Conservation (phyloP, 768 basidiomycete genomes). For the Hebeloma cylindrosporum region DNA sequence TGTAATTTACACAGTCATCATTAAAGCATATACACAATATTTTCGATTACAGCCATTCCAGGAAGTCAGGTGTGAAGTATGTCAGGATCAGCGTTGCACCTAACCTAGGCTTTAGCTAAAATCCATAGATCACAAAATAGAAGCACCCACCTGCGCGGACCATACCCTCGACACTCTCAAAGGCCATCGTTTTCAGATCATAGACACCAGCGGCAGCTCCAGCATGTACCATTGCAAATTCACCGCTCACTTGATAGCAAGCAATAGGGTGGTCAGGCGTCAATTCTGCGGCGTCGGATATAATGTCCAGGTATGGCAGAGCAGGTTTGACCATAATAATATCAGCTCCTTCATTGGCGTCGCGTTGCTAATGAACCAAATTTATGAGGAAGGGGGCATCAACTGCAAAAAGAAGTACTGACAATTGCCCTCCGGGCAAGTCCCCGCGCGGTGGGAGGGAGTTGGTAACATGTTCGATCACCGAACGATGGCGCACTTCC, state of each 20-base stretch:
- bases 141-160: slow-evolving; percentile 75
- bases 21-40: not conserved
- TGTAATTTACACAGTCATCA: no score
- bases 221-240: slow-evolving; percentile 96
- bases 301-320: slow-evolving; percentile 94
- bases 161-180: slow-evolving; percentile 91
- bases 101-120: slow-evolving; percentile 25
- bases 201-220: slow-evolving; percentile 95
- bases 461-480: slow-evolving; percentile 96
- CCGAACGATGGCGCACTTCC: slow-evolving; percentile 95
- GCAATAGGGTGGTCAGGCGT: slow-evolving; percentile 90
- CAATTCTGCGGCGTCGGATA: slow-evolving; percentile 81
- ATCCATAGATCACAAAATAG: not conserved
- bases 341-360: slow-evolving; percentile 89
- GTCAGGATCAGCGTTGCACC: slow-evolving; percentile 88
- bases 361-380: slow-evolving; percentile 65
- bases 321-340: slow-evolving; percentile 99
- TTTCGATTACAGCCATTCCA: slow-evolving; percentile 68
- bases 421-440: slow-evolving; percentile 93
- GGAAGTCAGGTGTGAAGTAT: slow-evolving; percentile 96
- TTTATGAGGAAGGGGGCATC: slow-evolving; percentile 2
- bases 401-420: slow-evolving; percentile 29
- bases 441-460: slow-evolving; percentile 85
- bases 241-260: slow-evolving; percentile 96
- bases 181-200: slow-evolving; percentile 88